A percentile compares a stretch with the other conserved stretches of the same genome.
These are phyloP conservation scores for Durotheca rogersii DNA, from an alignment of 495 filamentous ascomycete genomes.

Conservation along the genomic window DNA sequence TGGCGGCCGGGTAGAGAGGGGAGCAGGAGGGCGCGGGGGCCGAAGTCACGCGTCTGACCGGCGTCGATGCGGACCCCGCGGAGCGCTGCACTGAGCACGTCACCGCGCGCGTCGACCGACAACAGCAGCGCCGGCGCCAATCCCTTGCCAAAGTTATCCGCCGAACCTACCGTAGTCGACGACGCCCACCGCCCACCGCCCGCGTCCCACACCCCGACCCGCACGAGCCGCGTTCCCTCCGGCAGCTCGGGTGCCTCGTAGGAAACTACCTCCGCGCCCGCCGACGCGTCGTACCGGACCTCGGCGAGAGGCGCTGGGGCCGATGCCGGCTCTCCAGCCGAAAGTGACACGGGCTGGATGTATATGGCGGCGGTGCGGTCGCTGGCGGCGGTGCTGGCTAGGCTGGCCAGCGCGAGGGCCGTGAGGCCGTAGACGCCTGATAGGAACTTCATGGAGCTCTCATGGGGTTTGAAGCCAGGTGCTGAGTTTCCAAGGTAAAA, in stretches of 20 bases:
- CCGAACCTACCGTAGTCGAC: slow-evolving; percentile 49
- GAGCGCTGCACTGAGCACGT: slow-evolving; percentile 43
- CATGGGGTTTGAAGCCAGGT: background rate
- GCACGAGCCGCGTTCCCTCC: slow-evolving; percentile 41
- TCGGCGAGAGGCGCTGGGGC: slow-evolving; percentile 48
- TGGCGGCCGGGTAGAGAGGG: slow-evolving; percentile 49
- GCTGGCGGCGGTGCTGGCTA: slow-evolving; percentile 27
- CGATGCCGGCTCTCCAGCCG: too few species aligned
- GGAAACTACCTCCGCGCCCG: slow-evolving; percentile 39
- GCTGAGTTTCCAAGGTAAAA: background rate
- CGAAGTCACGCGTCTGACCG: slow-evolving; percentile 56
- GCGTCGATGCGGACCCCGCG: slow-evolving; percentile 53
- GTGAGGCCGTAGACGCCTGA: slow-evolving; percentile 36
- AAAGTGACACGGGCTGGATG: slow-evolving; percentile 44
- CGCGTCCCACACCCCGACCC: slow-evolving; percentile 51
- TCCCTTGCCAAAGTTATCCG: slow-evolving; percentile 54
- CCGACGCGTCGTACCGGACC: slow-evolving; percentile 44
- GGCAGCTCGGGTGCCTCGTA: slow-evolving; percentile 53
- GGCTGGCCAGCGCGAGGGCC: slow-evolving; percentile 30
- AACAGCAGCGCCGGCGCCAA: slow-evolving; percentile 52
- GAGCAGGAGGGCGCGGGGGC: slow-evolving; percentile 54
- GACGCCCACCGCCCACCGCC: slow-evolving; percentile 43
- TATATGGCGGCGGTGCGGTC: slow-evolving; percentile 42
- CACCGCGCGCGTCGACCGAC: slow-evolving; percentile 42
- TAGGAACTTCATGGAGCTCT: slow-evolving; percentile 28